A percentile compares a stretch with the other conserved stretches of the same genome.
Evolutionary conservation across 2,329 filamentous ascomycete species (phyloP).

Genomic region (Arthroderma sp.): DNA sequence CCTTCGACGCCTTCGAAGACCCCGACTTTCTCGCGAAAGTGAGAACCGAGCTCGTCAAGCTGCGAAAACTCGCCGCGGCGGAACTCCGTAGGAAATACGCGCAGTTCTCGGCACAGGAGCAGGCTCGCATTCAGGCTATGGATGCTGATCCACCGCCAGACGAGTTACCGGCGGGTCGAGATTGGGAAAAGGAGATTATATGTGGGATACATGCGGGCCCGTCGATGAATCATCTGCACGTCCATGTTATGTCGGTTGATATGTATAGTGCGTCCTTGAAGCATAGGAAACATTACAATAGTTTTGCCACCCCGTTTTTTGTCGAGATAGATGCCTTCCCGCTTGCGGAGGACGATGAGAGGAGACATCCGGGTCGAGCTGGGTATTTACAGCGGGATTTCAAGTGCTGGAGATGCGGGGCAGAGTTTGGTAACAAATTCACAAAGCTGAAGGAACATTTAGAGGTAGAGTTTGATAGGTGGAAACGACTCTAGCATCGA

Average conservation of each 20-base stretch:
- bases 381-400: slow-evolving; percentile 54
- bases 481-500: slow-evolving; percentile 48
- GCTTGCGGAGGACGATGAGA: slow-evolving; percentile 49
- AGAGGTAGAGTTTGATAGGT: slow-evolving; percentile 57
- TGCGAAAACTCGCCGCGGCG: slow-evolving; percentile 53
- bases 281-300: slow-evolving; percentile 82
- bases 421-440: slow-evolving; percentile 62
- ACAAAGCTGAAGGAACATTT: slow-evolving; percentile 62
- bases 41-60: slow-evolving; percentile 44
- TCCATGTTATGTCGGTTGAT: slow-evolving; percentile 76
- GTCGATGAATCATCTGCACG: slow-evolving; percentile 82
- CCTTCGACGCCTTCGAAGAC: slow-evolving; percentile 65
- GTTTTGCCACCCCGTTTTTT: slow-evolving; percentile 76
- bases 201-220: slow-evolving; percentile 76
- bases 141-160: slow-evolving; percentile 37
- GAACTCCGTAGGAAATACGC: slow-evolving; percentile 63
- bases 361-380: slow-evolving; percentile 43
- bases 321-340: slow-evolving; percentile 70
- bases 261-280: slow-evolving; percentile 59
- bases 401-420: slow-evolving; percentile 72
- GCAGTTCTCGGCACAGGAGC: slow-evolving; percentile 48
- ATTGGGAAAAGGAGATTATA: slow-evolving; percentile 64
- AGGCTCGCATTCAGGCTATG: slow-evolving; percentile 50
- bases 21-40: slow-evolving; percentile 53
- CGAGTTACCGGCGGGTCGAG: slow-evolving; percentile 55